Percentiles rank a stretch among this genome's conserved stretches.
Conservation (phyloP, 306 rosid genomes). For the Inga oerstediana region DNA sequence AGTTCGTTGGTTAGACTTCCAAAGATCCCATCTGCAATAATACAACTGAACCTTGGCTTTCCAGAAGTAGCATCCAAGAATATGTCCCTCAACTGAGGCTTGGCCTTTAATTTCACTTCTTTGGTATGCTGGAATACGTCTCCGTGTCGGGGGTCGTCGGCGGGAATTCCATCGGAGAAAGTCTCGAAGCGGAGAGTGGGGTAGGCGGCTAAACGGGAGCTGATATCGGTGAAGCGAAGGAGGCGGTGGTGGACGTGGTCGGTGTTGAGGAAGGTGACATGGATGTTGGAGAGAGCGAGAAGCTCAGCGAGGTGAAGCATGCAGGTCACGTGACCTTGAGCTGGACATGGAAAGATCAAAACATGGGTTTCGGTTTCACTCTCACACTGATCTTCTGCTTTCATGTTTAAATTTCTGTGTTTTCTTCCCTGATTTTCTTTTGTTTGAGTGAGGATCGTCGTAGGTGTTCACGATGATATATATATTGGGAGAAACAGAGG, state of each 20-base stretch:
- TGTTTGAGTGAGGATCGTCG: no score
- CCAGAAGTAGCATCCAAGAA: background rate
- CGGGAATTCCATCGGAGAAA: background rate
- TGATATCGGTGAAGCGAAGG: background rate
- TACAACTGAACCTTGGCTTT: conserved; percentile 25
- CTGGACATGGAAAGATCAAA: conserved; percentile 37
- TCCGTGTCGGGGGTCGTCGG: background rate
- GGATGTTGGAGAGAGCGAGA: background rate
- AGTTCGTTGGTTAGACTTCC: background rate
- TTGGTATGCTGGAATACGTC: background rate
- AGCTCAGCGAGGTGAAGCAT: background rate
- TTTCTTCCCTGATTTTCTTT: no score
- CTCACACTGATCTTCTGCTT: background rate
- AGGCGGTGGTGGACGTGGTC: background rate
- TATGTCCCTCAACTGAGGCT: conserved; percentile 28
- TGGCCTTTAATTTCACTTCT: background rate
- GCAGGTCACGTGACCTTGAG: conserved; percentile 41
- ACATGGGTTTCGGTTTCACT: conserved; percentile 10
- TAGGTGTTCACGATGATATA: no score
- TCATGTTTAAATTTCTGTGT: no score
- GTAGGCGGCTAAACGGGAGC: background rate
- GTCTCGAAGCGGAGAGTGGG: background rate
- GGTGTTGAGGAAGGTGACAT: background rate
- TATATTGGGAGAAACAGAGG: no score
- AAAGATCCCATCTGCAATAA: conserved; percentile 39